Conservation (phyloP, 2,329 filamentous ascomycete genomes). For the Colletotrichum aenigma region DNA sequence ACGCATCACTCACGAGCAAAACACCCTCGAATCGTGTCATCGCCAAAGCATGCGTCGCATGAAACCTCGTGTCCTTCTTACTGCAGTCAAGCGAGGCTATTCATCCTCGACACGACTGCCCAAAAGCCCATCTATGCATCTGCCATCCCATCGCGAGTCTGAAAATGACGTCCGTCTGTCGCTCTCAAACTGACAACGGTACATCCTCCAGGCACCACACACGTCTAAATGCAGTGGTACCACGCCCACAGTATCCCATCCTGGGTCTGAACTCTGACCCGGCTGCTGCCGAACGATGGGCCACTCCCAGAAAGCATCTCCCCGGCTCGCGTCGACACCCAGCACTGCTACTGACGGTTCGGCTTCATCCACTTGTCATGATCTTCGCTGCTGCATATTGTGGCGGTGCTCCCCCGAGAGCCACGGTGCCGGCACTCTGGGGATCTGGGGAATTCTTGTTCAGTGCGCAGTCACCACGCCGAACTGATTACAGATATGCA, state of each 20-base stretch:
- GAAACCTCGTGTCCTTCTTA: background rate
- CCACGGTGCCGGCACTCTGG: background rate
- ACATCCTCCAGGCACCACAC: background rate
- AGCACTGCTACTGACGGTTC: background rate
- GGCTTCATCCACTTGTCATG: background rate
- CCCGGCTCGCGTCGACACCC: slow-evolving; percentile 2
- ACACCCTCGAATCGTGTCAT: background rate
- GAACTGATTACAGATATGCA: background rate
- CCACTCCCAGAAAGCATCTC: background rate
- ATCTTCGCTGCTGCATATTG: background rate
- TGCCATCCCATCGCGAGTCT: slow-evolving; percentile 9
- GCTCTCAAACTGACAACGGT: background rate
- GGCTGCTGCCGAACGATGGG: slow-evolving; percentile 3
- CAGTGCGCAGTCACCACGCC: background rate
- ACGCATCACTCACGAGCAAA: background rate
- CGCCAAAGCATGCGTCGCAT: background rate
- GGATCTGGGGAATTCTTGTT: background rate
- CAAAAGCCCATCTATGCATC: background rate
- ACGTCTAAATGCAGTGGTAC: background rate
- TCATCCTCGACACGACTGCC: background rate
- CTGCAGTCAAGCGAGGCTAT: background rate
- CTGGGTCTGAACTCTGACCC: background rate
- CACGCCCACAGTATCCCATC: background rate
- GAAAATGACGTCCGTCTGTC: background rate
- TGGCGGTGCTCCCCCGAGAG: slow-evolving; percentile 1